These are phyloP conservation scores for Hanseniaspora nectarophila DNA, from an alignment of 805 yeast species.

Conservation along the genomic window DNA sequence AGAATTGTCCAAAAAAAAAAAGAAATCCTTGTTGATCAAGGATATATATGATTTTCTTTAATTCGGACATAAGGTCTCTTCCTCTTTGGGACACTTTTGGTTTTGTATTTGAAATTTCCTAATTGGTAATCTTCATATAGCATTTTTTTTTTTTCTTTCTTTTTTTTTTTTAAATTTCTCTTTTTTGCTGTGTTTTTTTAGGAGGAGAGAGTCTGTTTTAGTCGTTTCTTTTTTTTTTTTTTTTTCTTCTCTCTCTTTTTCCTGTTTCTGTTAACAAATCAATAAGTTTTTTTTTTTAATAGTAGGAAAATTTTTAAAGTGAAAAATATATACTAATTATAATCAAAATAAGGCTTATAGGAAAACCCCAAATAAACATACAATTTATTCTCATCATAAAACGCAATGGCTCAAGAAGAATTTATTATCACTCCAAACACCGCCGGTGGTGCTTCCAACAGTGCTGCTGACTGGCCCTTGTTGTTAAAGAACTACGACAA, in stretches of 20 bases:
- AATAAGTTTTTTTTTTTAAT: too few species aligned
- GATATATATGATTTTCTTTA: too few species aligned
- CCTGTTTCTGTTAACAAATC: background rate
- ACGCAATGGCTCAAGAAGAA: constrained; percentile 46
- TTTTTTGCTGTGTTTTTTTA: too few species aligned
- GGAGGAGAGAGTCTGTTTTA: background rate
- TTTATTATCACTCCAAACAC: constrained; percentile 80
- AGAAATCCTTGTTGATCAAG: too few species aligned
- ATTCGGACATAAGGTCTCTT: background rate
- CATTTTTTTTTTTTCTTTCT: background rate
- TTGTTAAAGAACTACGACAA: constrained; percentile 88
- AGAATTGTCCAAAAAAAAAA: too few species aligned
- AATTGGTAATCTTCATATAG: background rate
- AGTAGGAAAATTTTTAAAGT: background rate
- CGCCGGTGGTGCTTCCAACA: constrained; percentile 54
- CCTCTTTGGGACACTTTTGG: background rate
- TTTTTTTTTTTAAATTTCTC: background rate
- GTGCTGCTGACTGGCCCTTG: constrained; percentile 92
- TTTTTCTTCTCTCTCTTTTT: background rate
- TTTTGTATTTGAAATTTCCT: background rate
- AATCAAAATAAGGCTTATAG: background rate
- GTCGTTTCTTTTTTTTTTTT: constrained; percentile 3
- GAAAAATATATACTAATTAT: too few species aligned
- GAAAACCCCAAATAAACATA: background rate
- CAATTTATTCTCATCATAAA: constrained; percentile 19